phyloP scores from a whole-genome alignment of 345 rosid genomes.

The Ricinus communis region DNA sequence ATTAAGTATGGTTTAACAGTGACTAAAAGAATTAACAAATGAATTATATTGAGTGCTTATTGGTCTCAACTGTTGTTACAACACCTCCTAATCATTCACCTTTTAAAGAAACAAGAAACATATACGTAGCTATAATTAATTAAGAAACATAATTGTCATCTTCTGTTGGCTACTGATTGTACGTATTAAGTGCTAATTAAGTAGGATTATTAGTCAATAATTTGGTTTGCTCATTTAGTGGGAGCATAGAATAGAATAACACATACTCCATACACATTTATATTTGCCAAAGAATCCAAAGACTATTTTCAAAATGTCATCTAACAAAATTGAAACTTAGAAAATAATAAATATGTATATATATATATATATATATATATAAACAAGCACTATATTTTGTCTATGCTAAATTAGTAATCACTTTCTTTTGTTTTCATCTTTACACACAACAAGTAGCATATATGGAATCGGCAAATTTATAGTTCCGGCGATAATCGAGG shows the following conservation, averaged over 20 bases:
- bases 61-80: slow-evolving; percentile 13
- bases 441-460: too few relatives aligned
- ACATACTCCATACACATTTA: not conserved
- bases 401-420: too few relatives aligned
- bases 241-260: not conserved
- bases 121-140: not conserved
- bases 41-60: not conserved
- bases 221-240: slow-evolving; percentile 3
- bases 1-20: not conserved
- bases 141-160: slow-evolving; percentile 22
- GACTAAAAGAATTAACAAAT: not conserved
- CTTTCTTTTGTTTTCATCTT: not conserved
- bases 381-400: not conserved
- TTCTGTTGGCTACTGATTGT: not conserved
- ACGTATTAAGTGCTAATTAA: not conserved
- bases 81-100: slow-evolving; percentile 16
- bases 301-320: not conserved
- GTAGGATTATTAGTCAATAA: slow-evolving; percentile 28
- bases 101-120: not conserved
- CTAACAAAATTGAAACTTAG: not conserved
- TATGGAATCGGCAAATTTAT: slow-evolving; percentile 24
- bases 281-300: slow-evolving; percentile 6
- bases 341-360: too few relatives aligned
- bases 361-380: not conserved
- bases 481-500: slow-evolving; percentile 41